Evolutionary conservation across 257 asterid genomes (phyloP), one percentile per base, ranked within the genome.

Genomic region (Solanum pennellii): DNA sequence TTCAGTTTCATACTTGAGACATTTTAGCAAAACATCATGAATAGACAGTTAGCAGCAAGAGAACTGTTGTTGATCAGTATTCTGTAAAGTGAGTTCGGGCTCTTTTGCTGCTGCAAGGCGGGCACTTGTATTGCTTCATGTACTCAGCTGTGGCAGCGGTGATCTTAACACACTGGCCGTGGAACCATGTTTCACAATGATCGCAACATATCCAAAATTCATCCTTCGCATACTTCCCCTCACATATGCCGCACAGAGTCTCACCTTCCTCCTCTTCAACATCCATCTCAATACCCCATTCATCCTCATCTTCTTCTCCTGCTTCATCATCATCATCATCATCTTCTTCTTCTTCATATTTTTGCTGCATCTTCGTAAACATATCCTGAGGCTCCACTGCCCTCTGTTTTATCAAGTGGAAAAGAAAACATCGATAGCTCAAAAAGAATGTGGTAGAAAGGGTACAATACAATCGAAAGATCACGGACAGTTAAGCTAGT

Each of bases 121-220:
- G 98, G 47, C 98, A 95, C 89, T 93, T 95, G 93, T 93, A 95
- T 87, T 93, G 94, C 95, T 95, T 94, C 87, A 94, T 94, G 86
- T 92, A 94, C 90, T 93, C 94, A 3, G 98, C 98, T 77, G 87
- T 90, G 49, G 98, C 94, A 41, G 96, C 96, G 27, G 96, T 95
- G 56, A 96, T 93, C 93, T 95, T 95, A 87, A 95, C 98, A n/a
- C 98, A 96, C 88, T 95, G 90, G 23, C 99, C 99, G 71, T 95
- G 99, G 89, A 94, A 95, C 99, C 99, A 96, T 87, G 88, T 94
- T 93, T 95, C 97, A 45, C 98, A 95, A 25, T 90, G 86, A 88
- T 96, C 98, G 25, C 99, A 96, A 89, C 94, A 95, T 71, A 96
- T 96, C 98, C 98, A 94, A 90, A 94, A 96, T 68, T 94, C 96